These are phyloP conservation scores for Lepraria neglecta DNA, from an alignment of 495 filamentous ascomycete genomes.

Conservation along the genomic window DNA sequence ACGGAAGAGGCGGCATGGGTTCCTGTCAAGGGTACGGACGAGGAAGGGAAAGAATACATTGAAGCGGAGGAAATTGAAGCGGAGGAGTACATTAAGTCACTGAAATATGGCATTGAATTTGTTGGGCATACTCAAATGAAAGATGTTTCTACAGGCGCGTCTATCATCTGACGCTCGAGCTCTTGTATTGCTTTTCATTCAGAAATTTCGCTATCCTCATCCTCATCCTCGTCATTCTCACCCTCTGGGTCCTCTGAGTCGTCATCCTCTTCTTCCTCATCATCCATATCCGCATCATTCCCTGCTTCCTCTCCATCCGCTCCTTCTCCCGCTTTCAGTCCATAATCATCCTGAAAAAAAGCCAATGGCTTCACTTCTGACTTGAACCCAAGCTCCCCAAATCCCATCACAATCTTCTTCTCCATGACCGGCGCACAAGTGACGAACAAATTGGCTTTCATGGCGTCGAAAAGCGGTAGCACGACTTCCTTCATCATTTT, in stretches of 20 bases:
- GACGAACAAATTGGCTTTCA: slow-evolving; percentile 72
- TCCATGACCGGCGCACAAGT: slow-evolving; percentile 83
- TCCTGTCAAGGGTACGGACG: slow-evolving; percentile 45
- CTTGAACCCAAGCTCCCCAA: slow-evolving; percentile 69
- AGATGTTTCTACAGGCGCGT: not conserved
- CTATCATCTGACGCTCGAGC: not conserved
- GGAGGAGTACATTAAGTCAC: slow-evolving; percentile 47
- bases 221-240: slow-evolving; percentile 30
- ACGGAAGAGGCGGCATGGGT: slow-evolving; percentile 54
- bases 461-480: slow-evolving; percentile 68
- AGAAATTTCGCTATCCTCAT: not conserved
- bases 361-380: slow-evolving; percentile 67
- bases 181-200: too few relatives aligned
- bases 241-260: slow-evolving; percentile 38
- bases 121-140: too few relatives aligned
- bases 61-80: slow-evolving; percentile 48
- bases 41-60: slow-evolving; percentile 47
- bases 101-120: slow-evolving; percentile 4
- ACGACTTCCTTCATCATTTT: slow-evolving; percentile 67
- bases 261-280: slow-evolving; percentile 41
- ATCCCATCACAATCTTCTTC: slow-evolving; percentile 72
- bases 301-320: slow-evolving; percentile 61
- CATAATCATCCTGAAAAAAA: slow-evolving; percentile 88
- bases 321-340: slow-evolving; percentile 62
- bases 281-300: slow-evolving; percentile 55